These are phyloP conservation scores for Raphidocelis subcapitata DNA, from an alignment of 139 green algal genomes.

Conservation along the genomic window DNA sequence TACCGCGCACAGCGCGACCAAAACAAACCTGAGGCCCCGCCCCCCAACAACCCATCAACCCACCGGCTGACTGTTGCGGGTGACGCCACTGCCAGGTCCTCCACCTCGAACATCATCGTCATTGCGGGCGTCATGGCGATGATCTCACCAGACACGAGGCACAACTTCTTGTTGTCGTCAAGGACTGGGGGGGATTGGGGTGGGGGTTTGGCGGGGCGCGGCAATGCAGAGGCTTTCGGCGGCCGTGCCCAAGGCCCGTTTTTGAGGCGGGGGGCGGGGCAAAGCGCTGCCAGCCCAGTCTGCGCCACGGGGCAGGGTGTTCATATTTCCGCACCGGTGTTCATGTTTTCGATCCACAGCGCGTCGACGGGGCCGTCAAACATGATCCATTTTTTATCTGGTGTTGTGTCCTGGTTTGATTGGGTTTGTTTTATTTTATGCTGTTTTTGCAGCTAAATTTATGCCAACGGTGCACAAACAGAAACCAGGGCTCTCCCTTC, in stretches of 20 bases:
- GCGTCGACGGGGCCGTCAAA: conserved; percentile 82
- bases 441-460: no score
- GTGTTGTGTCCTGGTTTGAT: conserved; percentile 59
- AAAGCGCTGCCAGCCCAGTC: no score
- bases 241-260: no score
- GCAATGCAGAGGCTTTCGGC: neutral
- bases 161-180: conserved; percentile 91
- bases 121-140: conserved; percentile 76
- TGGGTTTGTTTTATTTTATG: no score
- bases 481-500: no score
- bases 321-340: conserved; percentile 81
- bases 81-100: conserved; percentile 69
- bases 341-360: conserved; percentile 92
- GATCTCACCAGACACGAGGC: conserved; percentile 81
- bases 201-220: conserved; percentile 29
- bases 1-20: no score
- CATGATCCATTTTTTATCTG: conserved; percentile 87
- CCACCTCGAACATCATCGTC: conserved; percentile 90
- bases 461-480: no score
- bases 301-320: conserved; percentile 14
- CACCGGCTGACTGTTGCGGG: conserved; percentile 66
- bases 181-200: conserved; percentile 48
- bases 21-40: no score
- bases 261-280: no score
- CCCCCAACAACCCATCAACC: neutral